Percentiles rank a stretch among this genome's conserved stretches.
phyloP scores from a whole-genome alignment of 306 rosid genomes.

The Prunus campanulata region DNA sequence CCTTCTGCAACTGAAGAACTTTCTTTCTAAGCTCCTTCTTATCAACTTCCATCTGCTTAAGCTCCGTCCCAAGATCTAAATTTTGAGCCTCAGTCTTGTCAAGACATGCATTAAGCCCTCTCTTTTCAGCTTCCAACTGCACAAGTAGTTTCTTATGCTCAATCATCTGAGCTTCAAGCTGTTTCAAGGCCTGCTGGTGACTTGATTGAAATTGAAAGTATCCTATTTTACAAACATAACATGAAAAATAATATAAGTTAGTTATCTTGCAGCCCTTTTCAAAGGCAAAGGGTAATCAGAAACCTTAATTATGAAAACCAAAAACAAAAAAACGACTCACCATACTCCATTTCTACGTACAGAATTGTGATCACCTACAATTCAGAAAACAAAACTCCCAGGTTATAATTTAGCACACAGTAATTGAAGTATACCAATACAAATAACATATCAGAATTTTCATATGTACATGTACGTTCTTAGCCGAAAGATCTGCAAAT shows the following conservation, averaged over 20 bases:
- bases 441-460: too few species aligned
- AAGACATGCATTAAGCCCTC: neutral
- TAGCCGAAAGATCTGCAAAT: neutral
- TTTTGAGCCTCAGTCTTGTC: neutral
- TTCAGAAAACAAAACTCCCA: neutral
- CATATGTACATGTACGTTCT: neutral
- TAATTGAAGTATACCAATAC: too few species aligned
- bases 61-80: neutral
- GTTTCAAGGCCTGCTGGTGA: neutral
- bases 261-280: neutral
- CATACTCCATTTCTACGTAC: neutral
- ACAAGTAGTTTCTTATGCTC: neutral
- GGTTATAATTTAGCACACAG: too few species aligned
- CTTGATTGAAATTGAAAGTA: neutral
- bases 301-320: neutral
- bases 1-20: neutral
- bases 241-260: neutral
- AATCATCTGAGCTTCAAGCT: neutral
- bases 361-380: neutral
- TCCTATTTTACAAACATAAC: neutral
- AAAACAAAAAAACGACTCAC: neutral
- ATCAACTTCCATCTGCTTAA: neutral
- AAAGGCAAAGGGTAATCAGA: neutral
- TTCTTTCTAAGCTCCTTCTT: neutral
- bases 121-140: neutral